Evolutionary conservation across 2,329 filamentous ascomycete species (phyloP).

Genomic region (Diaporthe citrichinensis): DNA sequence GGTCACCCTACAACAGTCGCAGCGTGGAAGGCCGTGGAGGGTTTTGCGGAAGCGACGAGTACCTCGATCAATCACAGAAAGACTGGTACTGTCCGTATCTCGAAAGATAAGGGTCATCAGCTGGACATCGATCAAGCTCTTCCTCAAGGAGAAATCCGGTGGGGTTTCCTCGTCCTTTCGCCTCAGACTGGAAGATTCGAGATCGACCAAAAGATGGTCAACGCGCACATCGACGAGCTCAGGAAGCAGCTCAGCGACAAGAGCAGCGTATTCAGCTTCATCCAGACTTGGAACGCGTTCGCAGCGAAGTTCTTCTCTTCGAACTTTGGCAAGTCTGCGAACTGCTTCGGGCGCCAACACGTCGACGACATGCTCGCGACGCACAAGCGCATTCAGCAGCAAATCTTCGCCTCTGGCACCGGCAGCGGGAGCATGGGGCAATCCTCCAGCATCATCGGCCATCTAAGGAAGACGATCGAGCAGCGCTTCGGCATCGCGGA

Average conservation of each 20-base stretch:
- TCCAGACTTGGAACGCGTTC: constrained; percentile 67
- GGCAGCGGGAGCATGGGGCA: constrained; percentile 38
- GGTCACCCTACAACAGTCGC: constrained; percentile 65
- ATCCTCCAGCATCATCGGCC: constrained; percentile 63
- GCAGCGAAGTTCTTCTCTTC: constrained; percentile 65
- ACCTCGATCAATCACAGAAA: constrained; percentile 68
- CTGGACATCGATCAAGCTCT: constrained; percentile 52
- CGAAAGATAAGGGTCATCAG: constrained; percentile 42
- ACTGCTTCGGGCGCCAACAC: constrained; percentile 66
- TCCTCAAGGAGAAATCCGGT: constrained; percentile 64
- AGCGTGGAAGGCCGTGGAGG: constrained; percentile 71
- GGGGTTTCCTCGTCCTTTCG: constrained; percentile 71
- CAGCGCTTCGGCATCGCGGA: constrained; percentile 63
- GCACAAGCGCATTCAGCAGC: constrained; percentile 63
- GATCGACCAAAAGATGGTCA: constrained; percentile 72
- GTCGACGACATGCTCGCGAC: constrained; percentile 66
- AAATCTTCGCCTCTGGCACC: constrained; percentile 56
- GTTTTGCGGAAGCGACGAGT: constrained; percentile 69
- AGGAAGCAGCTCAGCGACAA: constrained; percentile 67
- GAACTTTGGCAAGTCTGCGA: constrained; percentile 66
- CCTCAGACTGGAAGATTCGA: constrained; percentile 66
- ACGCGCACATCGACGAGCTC: constrained; percentile 72
- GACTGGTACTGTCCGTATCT: constrained; percentile 62
- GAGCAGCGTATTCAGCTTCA: constrained; percentile 63
- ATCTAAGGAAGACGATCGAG: constrained; percentile 66